phyloP scores from a whole-genome alignment of 805 yeast genomes.

The Cyberlindnera americana region DNA sequence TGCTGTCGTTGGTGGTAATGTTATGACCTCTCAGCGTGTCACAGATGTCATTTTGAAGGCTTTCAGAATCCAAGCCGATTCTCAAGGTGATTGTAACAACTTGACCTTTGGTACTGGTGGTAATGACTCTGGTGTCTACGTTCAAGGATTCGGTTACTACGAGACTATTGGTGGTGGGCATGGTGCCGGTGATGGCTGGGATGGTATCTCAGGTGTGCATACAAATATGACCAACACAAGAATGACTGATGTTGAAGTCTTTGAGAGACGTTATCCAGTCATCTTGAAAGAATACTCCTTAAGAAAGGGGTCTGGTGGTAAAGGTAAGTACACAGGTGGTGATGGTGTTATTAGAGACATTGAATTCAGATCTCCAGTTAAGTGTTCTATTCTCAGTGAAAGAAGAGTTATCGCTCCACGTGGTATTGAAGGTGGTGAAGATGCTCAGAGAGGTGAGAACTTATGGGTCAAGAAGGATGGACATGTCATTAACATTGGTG shows the following conservation, averaged over 20 bases:
- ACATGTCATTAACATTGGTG: constrained; percentile 53
- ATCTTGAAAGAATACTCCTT: constrained; percentile 67
- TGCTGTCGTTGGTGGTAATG: constrained; percentile 95
- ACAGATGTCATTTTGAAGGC: constrained; percentile 88
- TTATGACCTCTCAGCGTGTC: constrained; percentile 89
- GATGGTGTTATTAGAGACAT: constrained; percentile 84
- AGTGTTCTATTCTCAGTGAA: constrained; percentile 80
- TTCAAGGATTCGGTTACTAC: constrained; percentile 80
- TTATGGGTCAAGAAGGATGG: constrained; percentile 42
- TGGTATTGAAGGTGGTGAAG: constrained; percentile 80
- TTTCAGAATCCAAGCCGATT: constrained; percentile 86
- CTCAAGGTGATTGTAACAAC: constrained; percentile 95
- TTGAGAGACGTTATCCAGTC: constrained; percentile 87
- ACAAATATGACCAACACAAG: constrained; percentile 93
- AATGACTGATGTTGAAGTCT: constrained; percentile 86
- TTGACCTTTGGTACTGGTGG: constrained; percentile 88
- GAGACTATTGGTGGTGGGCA: constrained; percentile 96
- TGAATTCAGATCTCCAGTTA: constrained; percentile 68
- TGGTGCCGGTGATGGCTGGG: constrained; percentile 86
- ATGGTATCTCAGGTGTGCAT: constrained; percentile 87
- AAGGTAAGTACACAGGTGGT: constrained; percentile 72
- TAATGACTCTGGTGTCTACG: constrained; percentile 43
- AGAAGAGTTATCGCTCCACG: constrained; percentile 82
- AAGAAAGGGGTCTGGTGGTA: constrained; percentile 76
- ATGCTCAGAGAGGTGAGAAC: constrained; percentile 72